Base-by-base conservation (phyloP, 139 green algal genomes). In the Picochlorum sp. region DNA sequence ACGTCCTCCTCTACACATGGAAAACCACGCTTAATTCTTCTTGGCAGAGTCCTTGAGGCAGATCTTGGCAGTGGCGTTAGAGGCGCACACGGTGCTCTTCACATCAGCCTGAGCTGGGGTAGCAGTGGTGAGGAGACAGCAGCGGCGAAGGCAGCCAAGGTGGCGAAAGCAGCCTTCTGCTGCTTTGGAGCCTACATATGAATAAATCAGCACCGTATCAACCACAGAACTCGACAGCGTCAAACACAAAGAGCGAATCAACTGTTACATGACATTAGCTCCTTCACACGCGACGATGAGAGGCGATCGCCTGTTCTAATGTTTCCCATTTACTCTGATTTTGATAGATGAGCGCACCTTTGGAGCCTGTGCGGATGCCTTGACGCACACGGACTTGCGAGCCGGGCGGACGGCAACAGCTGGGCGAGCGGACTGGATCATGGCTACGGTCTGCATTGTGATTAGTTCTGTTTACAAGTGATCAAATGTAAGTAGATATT, bases 51-150 rank as follows among this genome's bases (percentile, higher is more conserved):
- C 30, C 51, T 70, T 45, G 52, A 66, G 14, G 51, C 51, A 51
- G 20, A 70, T 15, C 67, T 81, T 81, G 21, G 74, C 61, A 28
- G 74, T 80, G 38, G 74, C 69, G 58, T 81, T 79, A 23, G 14
- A 49, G 20, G 70, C 74, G 37, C 74, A 81, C 15, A 81, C 65
- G 8, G 45, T 65, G 6, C 21, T 34, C 73, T 79, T 79, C 18
- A 70, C 50, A 30, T 45, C 45, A 8, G 57, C 71, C 23, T 63
- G 56, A 20, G 47, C 66, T 30, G 66, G 66, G 2, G 57, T 37
- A 11, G 38, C 37, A 32, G 30, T 20, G 47, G 59, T 45, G 4
- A 61, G 15, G 15, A 72, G 30, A 2, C 57, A 21, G 66, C 66
- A 30, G 57, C 65, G n/a, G 65, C 63, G 47, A 69, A 69, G 4